Evolutionary conservation across 345 rosid species (phyloP), one percentile per base, ranked within the genome.

Genomic region (Eucalyptus pauciflora): DNA sequence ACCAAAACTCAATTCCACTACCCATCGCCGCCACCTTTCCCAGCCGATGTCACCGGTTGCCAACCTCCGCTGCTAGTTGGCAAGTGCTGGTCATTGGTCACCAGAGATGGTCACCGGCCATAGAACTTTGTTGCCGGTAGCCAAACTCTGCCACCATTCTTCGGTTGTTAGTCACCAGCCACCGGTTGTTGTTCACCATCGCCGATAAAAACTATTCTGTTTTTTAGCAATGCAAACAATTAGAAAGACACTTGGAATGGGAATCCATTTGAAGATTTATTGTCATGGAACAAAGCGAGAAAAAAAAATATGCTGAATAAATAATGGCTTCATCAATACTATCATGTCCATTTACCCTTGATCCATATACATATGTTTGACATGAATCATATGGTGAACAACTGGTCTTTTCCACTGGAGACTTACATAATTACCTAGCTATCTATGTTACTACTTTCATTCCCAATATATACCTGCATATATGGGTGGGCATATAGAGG

Each of bases 101-200:
- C 64, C 12, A 5, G n/a, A 24, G 29, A 56, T 20, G 10, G 6
- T 58, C 62, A 58, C 62, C 13, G 12, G 62, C 62, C 27, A 25
- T 25, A 3, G 29, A 33, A 62, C 33, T 62, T 62, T 27, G 31
- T 62, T 29, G 33, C 1, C 0, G 17, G 69, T 29, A 29, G 69
- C 33, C 37, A 16, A 7, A n/a, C 37, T 64, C 69, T 1, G 2
- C 33, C 69, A 62, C 16, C 31, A 14, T 62, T 62, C 16, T 29
- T n/a, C 8, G 16, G 31, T 62, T 27, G 29, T 62, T 29, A 14
- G 71, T 64, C 71, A 0, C 33, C 0, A 4, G 1, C 22, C 22
- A 17, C 43, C 41, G 2, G 80, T 31, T 69, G 43, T 69, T 24
- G 0, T 69, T 69, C 43, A 64, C 18, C 9, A n/a, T n/a, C 17